Evolutionary conservation across 2,329 filamentous ascomycete genomes (phyloP).

Genomic region (Calonectria hongkongensis): DNA sequence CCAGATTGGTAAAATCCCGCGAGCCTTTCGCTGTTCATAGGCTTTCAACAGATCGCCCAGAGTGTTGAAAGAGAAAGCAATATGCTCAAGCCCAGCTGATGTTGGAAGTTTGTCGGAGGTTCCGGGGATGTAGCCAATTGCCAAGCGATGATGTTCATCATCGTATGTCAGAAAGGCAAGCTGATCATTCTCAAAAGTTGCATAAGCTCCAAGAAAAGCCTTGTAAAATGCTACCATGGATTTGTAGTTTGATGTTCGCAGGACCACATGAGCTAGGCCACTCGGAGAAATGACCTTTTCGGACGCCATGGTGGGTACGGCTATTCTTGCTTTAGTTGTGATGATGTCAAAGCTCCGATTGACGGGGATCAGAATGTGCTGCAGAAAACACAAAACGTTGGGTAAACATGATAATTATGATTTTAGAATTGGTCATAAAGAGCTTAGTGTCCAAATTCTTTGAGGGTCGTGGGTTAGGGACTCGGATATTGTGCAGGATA

Average conservation of each 20-base stretch:
- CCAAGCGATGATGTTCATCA: conserved; percentile 28
- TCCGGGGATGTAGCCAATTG: conserved; percentile 18
- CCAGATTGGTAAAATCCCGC: conserved; percentile 34
- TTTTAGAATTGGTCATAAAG: background rate
- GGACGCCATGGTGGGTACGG: conserved; percentile 8
- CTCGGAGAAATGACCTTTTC: conserved; percentile 17
- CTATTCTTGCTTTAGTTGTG: background rate
- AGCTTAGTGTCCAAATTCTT: background rate
- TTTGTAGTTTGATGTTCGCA: conserved; percentile 25
- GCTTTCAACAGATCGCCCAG: conserved; percentile 4
- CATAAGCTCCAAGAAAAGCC: conserved; percentile 22
- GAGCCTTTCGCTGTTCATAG: conserved; percentile 15
- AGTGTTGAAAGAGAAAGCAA: conserved; percentile 24
- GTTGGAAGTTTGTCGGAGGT: conserved; percentile 10
- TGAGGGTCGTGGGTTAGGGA: background rate
- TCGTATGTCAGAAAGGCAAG: conserved; percentile 24
- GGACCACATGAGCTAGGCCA: conserved; percentile 20
- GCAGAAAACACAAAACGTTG: background rate
- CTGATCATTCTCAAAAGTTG: conserved; percentile 18
- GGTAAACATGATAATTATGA: background rate
- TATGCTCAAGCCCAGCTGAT: conserved; percentile 18
- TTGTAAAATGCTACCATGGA: conserved; percentile 25
- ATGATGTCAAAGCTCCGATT: background rate
- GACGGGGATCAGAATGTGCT: background rate
- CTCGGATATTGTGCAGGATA: background rate